phyloP scores from a whole-genome alignment of 2,329 filamentous ascomycete species.

The Fusarium humuli region DNA sequence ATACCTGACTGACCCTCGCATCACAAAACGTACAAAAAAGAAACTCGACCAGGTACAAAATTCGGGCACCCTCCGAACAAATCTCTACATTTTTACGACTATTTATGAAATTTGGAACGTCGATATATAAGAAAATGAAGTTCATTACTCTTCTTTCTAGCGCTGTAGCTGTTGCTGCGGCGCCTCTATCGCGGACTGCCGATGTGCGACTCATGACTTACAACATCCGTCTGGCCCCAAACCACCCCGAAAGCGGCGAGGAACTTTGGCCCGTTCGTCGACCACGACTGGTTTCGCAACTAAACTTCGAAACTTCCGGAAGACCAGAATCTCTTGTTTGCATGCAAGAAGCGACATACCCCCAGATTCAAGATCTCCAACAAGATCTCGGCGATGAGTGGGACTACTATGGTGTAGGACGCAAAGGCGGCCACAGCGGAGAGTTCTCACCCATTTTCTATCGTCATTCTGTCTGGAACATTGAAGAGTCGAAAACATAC shows the following conservation, averaged over 20 bases:
- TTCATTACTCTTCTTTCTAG: slow-evolving; percentile 19
- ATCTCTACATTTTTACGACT: not conserved
- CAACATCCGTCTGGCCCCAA: slow-evolving; percentile 72
- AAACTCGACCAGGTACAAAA: not conserved
- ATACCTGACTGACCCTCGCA: not conserved
- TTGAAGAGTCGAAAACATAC: slow-evolving; percentile 64
- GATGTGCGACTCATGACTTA: slow-evolving; percentile 68
- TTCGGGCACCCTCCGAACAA: not conserved
- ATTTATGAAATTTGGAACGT: not conserved
- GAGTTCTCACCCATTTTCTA: slow-evolving; percentile 79
- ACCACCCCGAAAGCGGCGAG: slow-evolving; percentile 62
- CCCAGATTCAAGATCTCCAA: slow-evolving; percentile 69
- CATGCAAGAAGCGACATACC: slow-evolving; percentile 73
- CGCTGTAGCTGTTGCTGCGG: slow-evolving; percentile 18
- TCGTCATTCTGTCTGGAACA: slow-evolving; percentile 62
- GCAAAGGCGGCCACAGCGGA: slow-evolving; percentile 70
- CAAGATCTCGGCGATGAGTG: slow-evolving; percentile 56
- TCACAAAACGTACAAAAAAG: not conserved
- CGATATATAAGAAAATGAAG: slow-evolving; percentile 35
- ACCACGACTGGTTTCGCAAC: slow-evolving; percentile 63
- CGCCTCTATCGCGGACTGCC: slow-evolving; percentile 26
- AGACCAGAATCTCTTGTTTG: slow-evolving; percentile 67
- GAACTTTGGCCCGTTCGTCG: slow-evolving; percentile 66
- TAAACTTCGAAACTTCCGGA: slow-evolving; percentile 62
- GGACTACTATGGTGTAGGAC: slow-evolving; percentile 66